These are phyloP conservation scores for Candida sakaeoensis DNA, from an alignment of 805 yeast species.

Conservation along the genomic window DNA sequence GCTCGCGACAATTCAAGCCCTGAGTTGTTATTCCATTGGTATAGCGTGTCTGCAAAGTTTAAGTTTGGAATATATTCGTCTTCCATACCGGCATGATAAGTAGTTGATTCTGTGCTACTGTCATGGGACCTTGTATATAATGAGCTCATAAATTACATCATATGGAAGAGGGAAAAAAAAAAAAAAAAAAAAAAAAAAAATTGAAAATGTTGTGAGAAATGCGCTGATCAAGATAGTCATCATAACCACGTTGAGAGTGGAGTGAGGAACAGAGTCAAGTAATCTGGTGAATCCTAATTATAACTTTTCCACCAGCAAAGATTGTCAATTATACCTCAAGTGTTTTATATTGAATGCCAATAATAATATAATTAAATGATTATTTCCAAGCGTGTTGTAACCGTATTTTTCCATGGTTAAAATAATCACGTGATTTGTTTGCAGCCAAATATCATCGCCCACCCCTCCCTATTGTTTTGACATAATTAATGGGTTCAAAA, in stretches of 20 bases:
- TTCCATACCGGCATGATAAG: constrained; percentile 46
- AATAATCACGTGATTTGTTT: neutral
- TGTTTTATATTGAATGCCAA: too few relatives aligned
- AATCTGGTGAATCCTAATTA: too few relatives aligned
- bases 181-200: neutral
- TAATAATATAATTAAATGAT: too few relatives aligned
- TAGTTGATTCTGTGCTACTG: constrained; percentile 10
- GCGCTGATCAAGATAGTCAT: neutral
- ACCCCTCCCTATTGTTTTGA: too few relatives aligned
- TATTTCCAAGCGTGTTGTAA: neutral
- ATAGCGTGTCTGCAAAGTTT: constrained; percentile 48
- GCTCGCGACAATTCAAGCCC: constrained; percentile 3
- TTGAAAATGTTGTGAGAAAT: too few relatives aligned
- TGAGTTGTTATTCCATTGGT: constrained; percentile 41
- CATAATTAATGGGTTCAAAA: constrained; percentile 47
- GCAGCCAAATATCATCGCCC: constrained; percentile 4
- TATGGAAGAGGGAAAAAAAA: neutral
- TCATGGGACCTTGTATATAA: constrained; percentile 34
- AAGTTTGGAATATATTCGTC: constrained; percentile 78
- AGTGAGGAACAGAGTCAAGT: too few relatives aligned
- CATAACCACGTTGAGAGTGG: constrained; percentile 1
- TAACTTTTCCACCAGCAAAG: too few relatives aligned
- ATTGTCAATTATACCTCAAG: too few relatives aligned
- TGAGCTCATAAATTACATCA: constrained; percentile 2
- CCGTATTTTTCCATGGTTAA: neutral